These are phyloP conservation scores for Coemansia sp. DNA, from an alignment of 192 early-diverging fungal genomes.

Conservation along the genomic window DNA sequence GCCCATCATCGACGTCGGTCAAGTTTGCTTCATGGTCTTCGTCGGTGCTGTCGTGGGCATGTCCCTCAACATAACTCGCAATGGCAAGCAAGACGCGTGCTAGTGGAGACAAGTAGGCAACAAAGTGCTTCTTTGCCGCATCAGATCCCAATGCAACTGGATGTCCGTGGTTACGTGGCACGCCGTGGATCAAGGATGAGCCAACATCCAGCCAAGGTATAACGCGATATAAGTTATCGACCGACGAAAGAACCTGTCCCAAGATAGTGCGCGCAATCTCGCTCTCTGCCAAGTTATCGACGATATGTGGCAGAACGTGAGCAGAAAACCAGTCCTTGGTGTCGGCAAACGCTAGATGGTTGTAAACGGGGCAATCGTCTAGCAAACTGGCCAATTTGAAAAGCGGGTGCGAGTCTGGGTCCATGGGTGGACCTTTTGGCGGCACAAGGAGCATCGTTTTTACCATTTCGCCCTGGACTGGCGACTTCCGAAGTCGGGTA, in stretches of 20 bases:
- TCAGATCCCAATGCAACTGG: conserved; percentile 28
- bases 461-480: conserved; percentile 19
- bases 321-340: conserved; percentile 40
- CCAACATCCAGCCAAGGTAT: conserved; percentile 48
- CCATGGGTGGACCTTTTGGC: background rate
- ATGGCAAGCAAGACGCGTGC: conserved; percentile 43
- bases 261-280: conserved; percentile 17
- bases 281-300: conserved; percentile 12
- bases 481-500: background rate
- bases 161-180: conserved; percentile 31
- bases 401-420: conserved; percentile 16
- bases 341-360: conserved; percentile 34
- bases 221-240: conserved; percentile 16
- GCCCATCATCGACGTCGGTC: background rate
- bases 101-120: conserved; percentile 40
- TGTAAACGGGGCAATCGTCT: conserved; percentile 1
- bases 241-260: conserved; percentile 24
- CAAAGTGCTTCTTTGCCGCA: conserved; percentile 35
- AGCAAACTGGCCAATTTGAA: conserved; percentile 15
- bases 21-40: background rate
- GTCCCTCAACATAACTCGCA: conserved; percentile 17
- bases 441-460: conserved; percentile 25
- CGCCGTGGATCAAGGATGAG: conserved; percentile 24
- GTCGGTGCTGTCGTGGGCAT: background rate
- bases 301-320: conserved; percentile 20